Base-by-base conservation (phyloP, 1,284 basidiomycete species). In the Pterulicium gracile region DNA sequence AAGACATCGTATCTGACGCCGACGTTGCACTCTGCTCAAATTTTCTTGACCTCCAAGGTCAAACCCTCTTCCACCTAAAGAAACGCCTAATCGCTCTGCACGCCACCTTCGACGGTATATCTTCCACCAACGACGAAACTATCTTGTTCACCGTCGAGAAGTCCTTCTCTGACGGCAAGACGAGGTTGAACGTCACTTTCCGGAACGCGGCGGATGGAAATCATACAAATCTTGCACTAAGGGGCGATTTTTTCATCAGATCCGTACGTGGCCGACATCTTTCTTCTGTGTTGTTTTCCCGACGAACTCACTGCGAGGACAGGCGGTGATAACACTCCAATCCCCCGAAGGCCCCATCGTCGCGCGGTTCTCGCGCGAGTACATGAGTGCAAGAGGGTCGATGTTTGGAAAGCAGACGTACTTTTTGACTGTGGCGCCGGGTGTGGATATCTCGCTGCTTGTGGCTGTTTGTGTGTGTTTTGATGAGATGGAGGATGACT, bases 401-500 rank as follows among this genome's bases (percentile, higher is more conserved):
- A 19, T 51, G 4, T 48, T 45, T 21, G 42, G 47, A 19, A 20
- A 49, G 35, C 50, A 51, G 36, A 49, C 50, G 1, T 51, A 51
- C 42, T 46, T 22, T 18, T 24, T 50, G 3, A 47, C 40, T 13
- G 46, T 50, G n/a, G 49, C 49, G 27, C 49, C 49, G 3, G 46
- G 46, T 14, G 46, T 50, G 4, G 49, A 50, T 45, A 27, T 46
- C 3, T 34, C 46, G 20, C 40, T 50, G 1, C 22, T 51, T 32
- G 50, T 42, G 13, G 47, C 47, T n/a, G 35, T 51, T 20, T 51
- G 50, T 47, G 47, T 51, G 10, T 48, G 47, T 35, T 40, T 51
- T 24, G 50, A 51, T 40, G 50, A 51, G 47, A 51, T 47, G 24
- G 50, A 48, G 45, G 49, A 51, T 32, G 50, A 51, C 32, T 48